Conservation (phyloP, 2,329 filamentous ascomycete genomes). For the Microcera coccophila region DNA sequence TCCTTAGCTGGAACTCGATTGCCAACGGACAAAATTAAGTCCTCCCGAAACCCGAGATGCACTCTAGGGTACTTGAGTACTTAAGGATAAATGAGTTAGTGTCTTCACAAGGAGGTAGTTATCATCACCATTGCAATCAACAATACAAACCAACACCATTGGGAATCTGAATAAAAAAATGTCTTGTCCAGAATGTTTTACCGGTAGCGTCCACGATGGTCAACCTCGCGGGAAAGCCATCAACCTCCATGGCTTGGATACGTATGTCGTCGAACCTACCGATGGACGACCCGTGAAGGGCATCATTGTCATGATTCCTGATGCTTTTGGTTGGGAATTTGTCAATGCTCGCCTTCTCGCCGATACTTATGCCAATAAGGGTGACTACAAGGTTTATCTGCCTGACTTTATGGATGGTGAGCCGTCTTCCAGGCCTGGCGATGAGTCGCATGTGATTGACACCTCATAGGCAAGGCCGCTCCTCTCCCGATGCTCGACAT, state of each 20-base stretch:
- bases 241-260: conserved; percentile 45
- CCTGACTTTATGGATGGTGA: conserved; percentile 52
- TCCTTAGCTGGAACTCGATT: too few species aligned
- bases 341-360: conserved; percentile 51
- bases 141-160: too few species aligned
- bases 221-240: conserved; percentile 42
- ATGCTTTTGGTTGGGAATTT: conserved; percentile 54
- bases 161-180: too few species aligned
- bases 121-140: too few species aligned
- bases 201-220: conserved; percentile 43
- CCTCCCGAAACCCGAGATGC: too few species aligned
- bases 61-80: too few species aligned
- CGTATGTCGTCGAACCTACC: conserved; percentile 43
- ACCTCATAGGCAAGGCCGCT: conserved; percentile 26
- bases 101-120: too few species aligned
- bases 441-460: neutral
- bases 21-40: too few species aligned
- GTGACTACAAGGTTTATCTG: conserved; percentile 48
- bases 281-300: conserved; percentile 35
- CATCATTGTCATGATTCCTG: conserved; percentile 51
- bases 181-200: conserved; percentile 43
- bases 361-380: conserved; percentile 51
- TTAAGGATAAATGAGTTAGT: too few species aligned
- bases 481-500: conserved; percentile 30
- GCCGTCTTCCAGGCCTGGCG: neutral